Conservation (phyloP, 2,329 filamentous ascomycete species). For the Colletotrichum sp. region DNA sequence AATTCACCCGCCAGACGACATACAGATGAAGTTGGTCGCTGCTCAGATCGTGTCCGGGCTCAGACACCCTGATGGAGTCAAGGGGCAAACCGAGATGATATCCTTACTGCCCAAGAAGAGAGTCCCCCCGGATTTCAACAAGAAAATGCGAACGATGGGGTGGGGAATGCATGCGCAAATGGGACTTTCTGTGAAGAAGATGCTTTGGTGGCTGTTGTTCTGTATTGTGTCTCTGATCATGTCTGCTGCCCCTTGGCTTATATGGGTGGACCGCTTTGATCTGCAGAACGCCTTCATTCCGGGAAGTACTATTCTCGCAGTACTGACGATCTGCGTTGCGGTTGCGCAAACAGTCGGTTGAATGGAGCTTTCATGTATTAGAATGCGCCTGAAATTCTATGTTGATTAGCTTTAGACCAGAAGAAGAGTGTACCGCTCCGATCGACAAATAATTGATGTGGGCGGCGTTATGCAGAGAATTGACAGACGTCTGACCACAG, state of each 20-base stretch:
- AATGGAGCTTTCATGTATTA: constrained; percentile 56
- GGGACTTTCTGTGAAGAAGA: neutral
- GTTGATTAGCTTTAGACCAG: too few species aligned
- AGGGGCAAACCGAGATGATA: rapidly evolving
- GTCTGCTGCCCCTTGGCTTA: rapidly evolving
- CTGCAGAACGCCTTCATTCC: too few species aligned
- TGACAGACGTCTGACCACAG: too few species aligned
- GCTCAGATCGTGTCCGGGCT: rapidly evolving
- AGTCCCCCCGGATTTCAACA: rapidly evolving
- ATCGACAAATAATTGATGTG: too few species aligned
- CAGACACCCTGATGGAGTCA: rapidly evolving
- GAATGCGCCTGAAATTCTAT: constrained; percentile 46
- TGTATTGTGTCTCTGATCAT: rapidly evolving
- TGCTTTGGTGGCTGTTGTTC: neutral
- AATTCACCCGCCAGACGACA: too few species aligned
- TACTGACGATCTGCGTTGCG: too few species aligned
- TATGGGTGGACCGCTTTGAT: neutral
- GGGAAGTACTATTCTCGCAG: too few species aligned
- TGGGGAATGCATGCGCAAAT: neutral
- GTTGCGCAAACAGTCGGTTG: too few species aligned
- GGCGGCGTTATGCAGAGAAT: too few species aligned
- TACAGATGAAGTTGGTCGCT: rapidly evolving
- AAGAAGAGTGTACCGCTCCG: too few species aligned
- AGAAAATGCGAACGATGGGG: neutral
- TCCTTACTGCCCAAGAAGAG: rapidly evolving